phyloP scores from a whole-genome alignment of 2,329 filamentous ascomycete genomes.

The Mycocentrospora acerina region DNA sequence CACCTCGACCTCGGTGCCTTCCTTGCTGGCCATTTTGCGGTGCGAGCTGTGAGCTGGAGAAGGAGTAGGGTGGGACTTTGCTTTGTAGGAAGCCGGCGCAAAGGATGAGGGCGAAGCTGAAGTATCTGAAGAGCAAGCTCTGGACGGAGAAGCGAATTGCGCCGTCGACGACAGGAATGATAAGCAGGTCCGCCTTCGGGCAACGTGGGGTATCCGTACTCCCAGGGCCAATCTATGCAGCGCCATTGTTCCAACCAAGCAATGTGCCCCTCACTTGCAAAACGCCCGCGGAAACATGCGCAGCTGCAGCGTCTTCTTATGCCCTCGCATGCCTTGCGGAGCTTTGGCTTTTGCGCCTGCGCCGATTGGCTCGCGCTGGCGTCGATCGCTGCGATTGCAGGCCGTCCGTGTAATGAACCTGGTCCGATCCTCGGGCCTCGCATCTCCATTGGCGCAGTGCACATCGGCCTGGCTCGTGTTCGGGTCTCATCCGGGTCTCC shows the following conservation, averaged over 20 bases:
- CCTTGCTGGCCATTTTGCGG: constrained; percentile 23
- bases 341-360: constrained; percentile 19
- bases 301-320: not conserved
- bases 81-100: constrained; percentile 1
- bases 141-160: constrained; percentile 5
- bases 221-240: too few relatives aligned
- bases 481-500: too few relatives aligned
- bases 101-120: constrained; percentile 1
- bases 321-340: constrained; percentile 14
- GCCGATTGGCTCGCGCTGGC: constrained; percentile 33
- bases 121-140: constrained; percentile 6
- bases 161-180: constrained; percentile 4
- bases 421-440: constrained; percentile 3
- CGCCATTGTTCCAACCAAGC: too few relatives aligned
- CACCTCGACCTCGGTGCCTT: constrained; percentile 24
- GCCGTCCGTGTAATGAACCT: too few relatives aligned
- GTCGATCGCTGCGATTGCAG: constrained; percentile 24
- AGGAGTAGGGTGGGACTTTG: too few relatives aligned
- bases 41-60: constrained; percentile 7
- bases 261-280: constrained; percentile 14
- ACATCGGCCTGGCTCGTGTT: too few relatives aligned
- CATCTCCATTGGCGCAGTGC: too few relatives aligned
- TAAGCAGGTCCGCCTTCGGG: constrained; percentile 14
- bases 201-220: constrained; percentile 25
- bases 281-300: constrained; percentile 1